Base-by-base conservation (phyloP, 768 basidiomycete genomes). In the Mycena venus region DNA sequence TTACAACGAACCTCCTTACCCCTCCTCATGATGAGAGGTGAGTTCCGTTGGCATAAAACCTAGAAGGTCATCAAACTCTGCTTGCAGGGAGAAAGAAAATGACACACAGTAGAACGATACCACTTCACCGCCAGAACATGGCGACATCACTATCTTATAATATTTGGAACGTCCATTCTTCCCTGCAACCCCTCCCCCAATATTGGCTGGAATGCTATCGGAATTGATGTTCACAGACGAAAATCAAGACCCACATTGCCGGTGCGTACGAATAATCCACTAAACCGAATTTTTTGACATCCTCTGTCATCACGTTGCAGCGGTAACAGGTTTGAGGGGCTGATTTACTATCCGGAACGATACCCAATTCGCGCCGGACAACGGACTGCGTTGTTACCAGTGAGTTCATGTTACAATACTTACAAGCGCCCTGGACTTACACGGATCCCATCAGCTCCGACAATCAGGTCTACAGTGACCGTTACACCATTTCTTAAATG, bases 71-170 rank as follows among this genome's bases (percentile, higher is more conserved):
- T 62, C 25, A 47, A 47, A 69, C 19, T 38, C 23, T 8, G 9
- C 19, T 6, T 27, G 38, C 17, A 59, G 14, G 32, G 42, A 34
- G 25, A 29, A 31, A n/a, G 3, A 49, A 31, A 66, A 21, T 11
- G 8, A 29, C 77, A 72, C 58, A 80, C 82, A 82, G 53, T 82
- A 82, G 60, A 83, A 82, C 1, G 82, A 82, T 14, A 82, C 80
- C 53, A 83, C 78, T 34, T 83, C 81, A 40, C 78, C 80, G 10
- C 73, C 79, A 25, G 81, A 75, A 62, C 82, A 83, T 11, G 83
- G 81, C 11, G 79, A 78, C 83, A 83, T 83, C 51, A 83, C 82
- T 42, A 83, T 81, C 72, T 83, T 83, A 75, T 82, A 83, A 67
- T 83, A 83, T 71, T 83, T 82, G 51, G 80, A 80, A 6, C 80